These are phyloP conservation scores for Casuarina cunninghamiana DNA, from an alignment of 306 rosid species.

Conservation along the genomic window DNA sequence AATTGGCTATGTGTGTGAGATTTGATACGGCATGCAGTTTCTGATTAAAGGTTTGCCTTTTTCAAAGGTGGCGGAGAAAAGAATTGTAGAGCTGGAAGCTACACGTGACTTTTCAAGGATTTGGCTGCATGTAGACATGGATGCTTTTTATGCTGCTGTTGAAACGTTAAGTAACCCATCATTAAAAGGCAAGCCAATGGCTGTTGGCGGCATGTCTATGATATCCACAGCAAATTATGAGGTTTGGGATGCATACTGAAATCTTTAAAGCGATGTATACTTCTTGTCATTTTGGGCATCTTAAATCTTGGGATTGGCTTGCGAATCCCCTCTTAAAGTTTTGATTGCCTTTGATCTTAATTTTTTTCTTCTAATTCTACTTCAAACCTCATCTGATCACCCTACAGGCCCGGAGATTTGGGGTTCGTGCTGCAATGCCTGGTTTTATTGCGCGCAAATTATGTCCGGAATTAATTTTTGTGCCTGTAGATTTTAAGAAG, in stretches of 20 bases:
- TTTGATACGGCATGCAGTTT: neutral
- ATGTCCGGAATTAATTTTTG: constrained; percentile 84
- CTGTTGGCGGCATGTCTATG: constrained; percentile 92
- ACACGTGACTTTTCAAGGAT: constrained; percentile 74
- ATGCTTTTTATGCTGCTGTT: constrained; percentile 97
- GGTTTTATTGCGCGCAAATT: constrained; percentile 88
- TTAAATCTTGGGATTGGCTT: constrained; percentile 9
- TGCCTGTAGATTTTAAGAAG: constrained; percentile 78
- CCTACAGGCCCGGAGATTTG: constrained; percentile 79
- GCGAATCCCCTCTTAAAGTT: neutral
- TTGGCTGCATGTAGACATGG: constrained; percentile 99
- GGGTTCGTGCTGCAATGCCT: constrained; percentile 99
- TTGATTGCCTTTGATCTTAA: constrained; percentile 2
- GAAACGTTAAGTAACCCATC: constrained; percentile 80
- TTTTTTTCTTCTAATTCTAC: neutral
- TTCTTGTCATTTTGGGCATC: constrained; percentile 3
- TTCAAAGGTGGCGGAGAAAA: constrained; percentile 61
- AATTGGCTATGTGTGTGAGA: constrained; percentile 5
- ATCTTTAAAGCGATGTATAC: neutral
- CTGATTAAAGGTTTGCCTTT: constrained; percentile 9
- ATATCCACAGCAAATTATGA: constrained; percentile 94
- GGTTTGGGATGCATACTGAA: constrained; percentile 41
- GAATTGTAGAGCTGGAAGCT: constrained; percentile 72
- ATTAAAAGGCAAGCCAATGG: constrained; percentile 80
- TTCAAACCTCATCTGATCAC: constrained; percentile 11